Evolutionary conservation across 441 rosid species (phyloP).

Genomic region (Kokia cookei): DNA sequence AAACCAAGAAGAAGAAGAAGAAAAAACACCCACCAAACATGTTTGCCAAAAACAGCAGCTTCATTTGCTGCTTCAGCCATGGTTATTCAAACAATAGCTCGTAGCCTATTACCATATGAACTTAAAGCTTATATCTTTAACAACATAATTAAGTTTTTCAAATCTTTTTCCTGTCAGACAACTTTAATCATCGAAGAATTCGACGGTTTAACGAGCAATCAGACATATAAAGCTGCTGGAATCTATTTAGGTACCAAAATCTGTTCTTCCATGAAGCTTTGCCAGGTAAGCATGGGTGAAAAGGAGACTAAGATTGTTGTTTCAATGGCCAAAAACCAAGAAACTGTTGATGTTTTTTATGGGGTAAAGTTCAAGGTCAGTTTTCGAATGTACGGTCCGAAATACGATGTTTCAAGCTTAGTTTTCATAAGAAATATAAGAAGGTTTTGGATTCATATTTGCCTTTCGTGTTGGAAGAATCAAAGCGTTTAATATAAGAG

Average conservation of each 20-base stretch:
- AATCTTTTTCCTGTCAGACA: no score
- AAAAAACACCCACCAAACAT: no score
- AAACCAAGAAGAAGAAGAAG: no score
- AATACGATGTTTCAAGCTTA: slow-evolving; percentile 39
- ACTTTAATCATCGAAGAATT: no score
- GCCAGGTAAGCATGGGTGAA: slow-evolving; percentile 24
- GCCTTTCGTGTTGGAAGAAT: slow-evolving; percentile 32
- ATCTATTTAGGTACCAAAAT: not conserved
- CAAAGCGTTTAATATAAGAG: slow-evolving; percentile 27
- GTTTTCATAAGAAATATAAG: slow-evolving; percentile 42
- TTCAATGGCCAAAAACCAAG: slow-evolving; percentile 42
- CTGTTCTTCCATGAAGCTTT: no score
- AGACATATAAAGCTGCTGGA: not conserved
- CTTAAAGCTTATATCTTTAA: no score
- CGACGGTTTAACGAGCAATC: no score
- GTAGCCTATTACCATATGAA: no score
- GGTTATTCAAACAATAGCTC: no score
- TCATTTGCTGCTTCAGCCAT: no score
- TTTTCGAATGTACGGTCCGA: slow-evolving; percentile 18
- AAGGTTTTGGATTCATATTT: slow-evolving; percentile 36
- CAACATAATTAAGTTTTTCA: no score
- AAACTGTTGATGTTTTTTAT: slow-evolving; percentile 34
- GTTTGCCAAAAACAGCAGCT: no score
- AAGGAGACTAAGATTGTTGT: slow-evolving; percentile 38
- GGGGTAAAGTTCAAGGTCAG: slow-evolving; percentile 33